These are phyloP conservation scores for Mycena venus DNA, from an alignment of 768 basidiomycete species.

Conservation along the genomic window DNA sequence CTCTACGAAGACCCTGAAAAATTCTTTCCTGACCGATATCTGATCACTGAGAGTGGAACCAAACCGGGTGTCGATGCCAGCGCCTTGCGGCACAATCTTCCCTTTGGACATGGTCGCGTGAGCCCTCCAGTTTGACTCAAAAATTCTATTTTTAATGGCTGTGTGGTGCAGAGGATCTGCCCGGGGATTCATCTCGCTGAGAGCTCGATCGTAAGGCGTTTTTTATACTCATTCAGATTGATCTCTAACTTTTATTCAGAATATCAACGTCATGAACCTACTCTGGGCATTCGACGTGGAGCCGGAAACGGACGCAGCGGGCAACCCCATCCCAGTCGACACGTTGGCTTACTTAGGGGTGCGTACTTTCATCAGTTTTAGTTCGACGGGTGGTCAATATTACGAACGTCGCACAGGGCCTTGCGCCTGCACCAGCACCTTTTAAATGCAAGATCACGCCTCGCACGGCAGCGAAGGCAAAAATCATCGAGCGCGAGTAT, in stretches of 20 bases:
- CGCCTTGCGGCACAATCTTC: neutral
- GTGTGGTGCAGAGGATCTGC: neutral
- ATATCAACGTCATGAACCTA: neutral
- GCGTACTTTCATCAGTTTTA: neutral
- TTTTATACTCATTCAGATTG: constrained; percentile 24
- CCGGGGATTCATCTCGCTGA: neutral
- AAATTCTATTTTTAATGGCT: neutral
- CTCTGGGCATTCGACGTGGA: neutral
- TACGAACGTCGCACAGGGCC: neutral
- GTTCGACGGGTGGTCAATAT: neutral
- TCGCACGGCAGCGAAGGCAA: constrained; percentile 20
- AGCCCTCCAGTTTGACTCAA: neutral
- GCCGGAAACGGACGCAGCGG: neutral
- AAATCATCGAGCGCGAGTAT: constrained; percentile 29
- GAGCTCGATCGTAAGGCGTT: constrained; percentile 11
- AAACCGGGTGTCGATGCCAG: constrained; percentile 9
- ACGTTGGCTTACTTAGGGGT: neutral
- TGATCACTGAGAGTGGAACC: constrained; percentile 6
- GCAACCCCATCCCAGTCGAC: neutral
- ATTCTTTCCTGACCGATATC: neutral
- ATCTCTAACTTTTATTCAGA: neutral
- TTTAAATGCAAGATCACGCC: constrained; percentile 32
- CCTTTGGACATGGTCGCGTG: constrained; percentile 11
- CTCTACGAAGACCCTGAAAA: neutral
- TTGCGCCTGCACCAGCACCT: neutral